A percentile compares a stretch with the other conserved stretches of the same genome.
Conservation (phyloP, 2,329 filamentous ascomycete species). For the Penicillium concentricum region DNA sequence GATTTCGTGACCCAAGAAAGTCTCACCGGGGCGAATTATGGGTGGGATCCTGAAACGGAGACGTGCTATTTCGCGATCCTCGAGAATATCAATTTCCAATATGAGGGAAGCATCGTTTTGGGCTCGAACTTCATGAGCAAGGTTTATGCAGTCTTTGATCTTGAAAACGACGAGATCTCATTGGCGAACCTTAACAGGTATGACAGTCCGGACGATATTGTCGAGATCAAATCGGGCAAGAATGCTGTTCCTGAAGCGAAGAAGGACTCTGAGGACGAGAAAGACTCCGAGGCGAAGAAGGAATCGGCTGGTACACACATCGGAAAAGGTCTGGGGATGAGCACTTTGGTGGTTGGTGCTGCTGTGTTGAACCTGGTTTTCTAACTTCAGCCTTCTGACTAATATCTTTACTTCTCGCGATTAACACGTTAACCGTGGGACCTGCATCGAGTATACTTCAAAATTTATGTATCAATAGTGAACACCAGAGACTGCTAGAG, state of each 20-base stretch:
- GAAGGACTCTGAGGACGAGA: neutral
- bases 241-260: neutral
- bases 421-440: neutral
- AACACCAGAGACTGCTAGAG: neutral
- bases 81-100: neutral
- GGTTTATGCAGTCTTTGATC: constrained; percentile 11
- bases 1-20: neutral
- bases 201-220: constrained; percentile 1
- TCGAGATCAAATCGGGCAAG: constrained; percentile 46
- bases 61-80: neutral
- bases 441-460: neutral
- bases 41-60: neutral
- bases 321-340: neutral
- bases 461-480: too few species aligned
- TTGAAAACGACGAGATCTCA: constrained; percentile 10
- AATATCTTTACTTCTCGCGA: neutral
- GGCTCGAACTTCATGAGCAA: neutral
- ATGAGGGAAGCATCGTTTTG: neutral
- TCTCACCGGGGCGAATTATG: neutral
- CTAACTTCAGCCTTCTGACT: neutral
- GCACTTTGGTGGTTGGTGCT: neutral
- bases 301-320: neutral
- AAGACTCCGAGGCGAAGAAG: neutral
- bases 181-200: neutral
- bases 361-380: neutral